These are phyloP conservation scores for Aspergillus diversus DNA, from an alignment of 495 filamentous ascomycete species.

Conservation along the genomic window DNA sequence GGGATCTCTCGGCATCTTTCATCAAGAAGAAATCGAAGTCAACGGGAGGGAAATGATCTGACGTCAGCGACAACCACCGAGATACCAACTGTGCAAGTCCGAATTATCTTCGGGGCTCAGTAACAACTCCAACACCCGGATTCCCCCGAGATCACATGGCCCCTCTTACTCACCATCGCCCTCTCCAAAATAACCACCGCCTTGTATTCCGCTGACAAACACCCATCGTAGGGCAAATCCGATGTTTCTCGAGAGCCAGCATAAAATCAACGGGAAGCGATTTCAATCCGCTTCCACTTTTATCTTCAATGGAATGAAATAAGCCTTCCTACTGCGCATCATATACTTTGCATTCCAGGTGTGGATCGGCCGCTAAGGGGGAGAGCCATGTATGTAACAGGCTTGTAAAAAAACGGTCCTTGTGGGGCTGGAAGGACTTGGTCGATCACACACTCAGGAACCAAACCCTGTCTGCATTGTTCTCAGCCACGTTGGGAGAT, in stretches of 20 bases:
- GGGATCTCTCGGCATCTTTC: too few relatives aligned
- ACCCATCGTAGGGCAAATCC: neutral
- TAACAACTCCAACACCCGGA: slow-evolving; percentile 19
- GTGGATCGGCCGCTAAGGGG: neutral
- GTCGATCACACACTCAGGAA: too few relatives aligned
- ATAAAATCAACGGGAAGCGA: slow-evolving; percentile 24
- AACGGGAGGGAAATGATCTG: neutral
- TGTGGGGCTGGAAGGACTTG: too few relatives aligned
- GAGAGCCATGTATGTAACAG: neutral
- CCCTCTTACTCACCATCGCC: neutral
- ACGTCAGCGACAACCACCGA: slow-evolving; percentile 4
- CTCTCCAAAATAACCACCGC: slow-evolving; percentile 5
- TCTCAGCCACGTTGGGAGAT: neutral
- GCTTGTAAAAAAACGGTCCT: too few relatives aligned
- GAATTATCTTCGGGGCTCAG: slow-evolving; percentile 16
- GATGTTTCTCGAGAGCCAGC: neutral
- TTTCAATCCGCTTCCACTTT: slow-evolving; percentile 22
- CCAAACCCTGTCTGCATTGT: neutral
- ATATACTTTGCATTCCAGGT: neutral
- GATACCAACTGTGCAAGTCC: slow-evolving; percentile 6
- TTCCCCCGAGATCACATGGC: slow-evolving; percentile 18
- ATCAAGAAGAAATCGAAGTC: neutral
- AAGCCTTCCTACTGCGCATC: neutral
- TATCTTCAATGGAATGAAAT: neutral
- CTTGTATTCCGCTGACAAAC: slow-evolving; percentile 14